Conservation (phyloP, 345 rosid species). For the Laguncularia racemosa region DNA sequence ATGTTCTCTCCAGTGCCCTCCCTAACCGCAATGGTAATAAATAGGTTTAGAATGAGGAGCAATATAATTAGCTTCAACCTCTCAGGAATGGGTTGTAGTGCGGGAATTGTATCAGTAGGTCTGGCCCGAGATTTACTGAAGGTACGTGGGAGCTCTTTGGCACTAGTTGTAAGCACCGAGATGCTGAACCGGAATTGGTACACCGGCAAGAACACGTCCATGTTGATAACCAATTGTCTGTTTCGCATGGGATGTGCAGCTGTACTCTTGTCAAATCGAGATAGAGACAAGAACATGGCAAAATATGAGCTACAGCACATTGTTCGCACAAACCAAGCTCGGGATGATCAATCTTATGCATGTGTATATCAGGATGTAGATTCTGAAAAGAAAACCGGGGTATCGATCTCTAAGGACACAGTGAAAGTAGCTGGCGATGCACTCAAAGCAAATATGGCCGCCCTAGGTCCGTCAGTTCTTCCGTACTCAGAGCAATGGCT, state of each 20-base stretch:
- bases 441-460: slow-evolving; percentile 36
- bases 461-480: slow-evolving; percentile 38
- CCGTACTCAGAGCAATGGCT: slow-evolving; percentile 41
- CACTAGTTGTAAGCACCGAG: slow-evolving; percentile 47
- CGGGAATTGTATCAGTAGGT: slow-evolving; percentile 42
- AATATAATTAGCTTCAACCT: slow-evolving; percentile 54
- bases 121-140: slow-evolving; percentile 52
- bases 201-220: slow-evolving; percentile 44
- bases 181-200: slow-evolving; percentile 38
- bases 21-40: slow-evolving; percentile 46
- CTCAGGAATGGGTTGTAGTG: slow-evolving; percentile 68
- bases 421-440: slow-evolving; percentile 43
- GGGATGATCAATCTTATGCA: slow-evolving; percentile 36
- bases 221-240: slow-evolving; percentile 58
- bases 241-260: slow-evolving; percentile 72
- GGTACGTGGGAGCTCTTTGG: slow-evolving; percentile 41
- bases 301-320: slow-evolving; percentile 43
- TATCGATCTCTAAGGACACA: slow-evolving; percentile 40
- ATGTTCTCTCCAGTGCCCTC: slow-evolving; percentile 54
- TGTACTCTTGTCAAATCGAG: slow-evolving; percentile 41
- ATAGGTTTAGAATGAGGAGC: slow-evolving; percentile 49
- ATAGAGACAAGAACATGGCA: slow-evolving; percentile 24
- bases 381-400: slow-evolving; percentile 34
- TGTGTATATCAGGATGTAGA: slow-evolving; percentile 55
- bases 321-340: slow-evolving; percentile 37